These are phyloP conservation scores for Massarina eburnea DNA, from an alignment of 2,329 filamentous ascomycete genomes.

Conservation along the genomic window DNA sequence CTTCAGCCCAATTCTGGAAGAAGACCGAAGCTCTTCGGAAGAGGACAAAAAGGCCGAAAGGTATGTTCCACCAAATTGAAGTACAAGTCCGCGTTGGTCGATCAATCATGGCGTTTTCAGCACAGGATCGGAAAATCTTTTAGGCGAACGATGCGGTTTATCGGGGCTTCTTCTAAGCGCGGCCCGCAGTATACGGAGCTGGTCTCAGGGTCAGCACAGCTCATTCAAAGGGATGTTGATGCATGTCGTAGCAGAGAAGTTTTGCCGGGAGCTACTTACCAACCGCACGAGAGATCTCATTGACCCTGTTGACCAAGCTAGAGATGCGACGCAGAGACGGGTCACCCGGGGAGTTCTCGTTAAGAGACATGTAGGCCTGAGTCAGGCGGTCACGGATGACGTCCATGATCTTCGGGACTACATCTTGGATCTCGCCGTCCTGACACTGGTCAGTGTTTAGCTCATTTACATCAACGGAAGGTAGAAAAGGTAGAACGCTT, in stretches of 20 bases:
- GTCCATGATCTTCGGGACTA: slow-evolving; percentile 62
- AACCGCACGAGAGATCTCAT: slow-evolving; percentile 33
- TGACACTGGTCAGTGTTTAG: slow-evolving; percentile 27
- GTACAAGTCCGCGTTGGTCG: neutral
- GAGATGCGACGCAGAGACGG: slow-evolving; percentile 56
- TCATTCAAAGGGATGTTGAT: too few species aligned
- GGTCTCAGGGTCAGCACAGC: too few species aligned
- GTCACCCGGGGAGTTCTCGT: slow-evolving; percentile 54
- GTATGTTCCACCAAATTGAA: neutral
- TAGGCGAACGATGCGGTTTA: neutral
- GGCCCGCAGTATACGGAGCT: too few species aligned
- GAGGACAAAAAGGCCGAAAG: neutral
- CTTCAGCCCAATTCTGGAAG: neutral
- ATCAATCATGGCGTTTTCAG: slow-evolving; percentile 31
- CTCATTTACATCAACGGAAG: neutral
- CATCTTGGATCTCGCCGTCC: slow-evolving; percentile 58
- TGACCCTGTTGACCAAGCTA: slow-evolving; percentile 42
- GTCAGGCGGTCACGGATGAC: slow-evolving; percentile 60
- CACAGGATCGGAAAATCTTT: slow-evolving; percentile 16
- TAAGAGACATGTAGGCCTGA: slow-evolving; percentile 58
- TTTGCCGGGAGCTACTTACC: too few species aligned
- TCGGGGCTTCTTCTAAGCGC: slow-evolving; percentile 12
- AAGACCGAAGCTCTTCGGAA: neutral
- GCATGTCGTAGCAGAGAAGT: too few species aligned
- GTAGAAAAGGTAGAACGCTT: slow-evolving; percentile 33